Percentiles rank a stretch among this genome's conserved stretches.
Evolutionary conservation across 1,139 yeast genomes (phyloP).

Genomic region (Blastobotrys indianensis): DNA sequence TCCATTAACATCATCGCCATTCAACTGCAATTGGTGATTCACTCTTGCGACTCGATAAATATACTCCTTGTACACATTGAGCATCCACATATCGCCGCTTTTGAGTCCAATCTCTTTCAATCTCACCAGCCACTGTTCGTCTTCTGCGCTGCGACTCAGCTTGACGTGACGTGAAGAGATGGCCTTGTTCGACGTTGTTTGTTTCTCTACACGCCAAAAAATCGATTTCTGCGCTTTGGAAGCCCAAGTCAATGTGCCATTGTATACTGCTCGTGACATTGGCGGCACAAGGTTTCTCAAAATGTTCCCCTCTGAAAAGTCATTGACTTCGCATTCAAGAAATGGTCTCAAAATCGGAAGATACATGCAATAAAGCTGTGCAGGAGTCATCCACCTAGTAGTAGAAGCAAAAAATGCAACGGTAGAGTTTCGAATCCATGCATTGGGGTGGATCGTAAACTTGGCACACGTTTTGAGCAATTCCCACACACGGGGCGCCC

Average conservation of each 20-base stretch:
- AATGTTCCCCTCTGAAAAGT: conserved; percentile 57
- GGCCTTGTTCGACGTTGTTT: conserved; percentile 8
- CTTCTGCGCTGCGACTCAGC: conserved; percentile 40
- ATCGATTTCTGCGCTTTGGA: conserved; percentile 56
- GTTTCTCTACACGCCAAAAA: conserved; percentile 61
- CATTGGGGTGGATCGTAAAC: conserved; percentile 75
- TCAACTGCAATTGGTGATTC: conserved; percentile 10
- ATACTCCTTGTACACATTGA: conserved; percentile 54
- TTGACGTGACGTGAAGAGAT: conserved; percentile 4
- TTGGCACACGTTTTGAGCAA: conserved; percentile 44
- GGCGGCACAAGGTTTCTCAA: conserved; percentile 64
- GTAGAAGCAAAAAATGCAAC: conserved; percentile 57
- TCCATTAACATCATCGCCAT: neutral
- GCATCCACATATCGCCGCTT: conserved; percentile 76
- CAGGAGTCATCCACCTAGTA: conserved; percentile 57
- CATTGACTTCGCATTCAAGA: conserved; percentile 68
- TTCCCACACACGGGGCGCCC: conserved; percentile 46
- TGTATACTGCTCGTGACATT: conserved; percentile 59
- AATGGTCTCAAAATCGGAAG: conserved; percentile 78
- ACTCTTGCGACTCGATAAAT: conserved; percentile 52
- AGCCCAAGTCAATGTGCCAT: conserved; percentile 68
- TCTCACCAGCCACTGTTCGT: conserved; percentile 67
- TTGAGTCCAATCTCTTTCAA: conserved; percentile 64
- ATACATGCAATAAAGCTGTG: conserved; percentile 76
- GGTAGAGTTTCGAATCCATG: conserved; percentile 73